Conservation (phyloP, 768 basidiomycete species). For the Rhodosporidiobolus odoratus region DNA sequence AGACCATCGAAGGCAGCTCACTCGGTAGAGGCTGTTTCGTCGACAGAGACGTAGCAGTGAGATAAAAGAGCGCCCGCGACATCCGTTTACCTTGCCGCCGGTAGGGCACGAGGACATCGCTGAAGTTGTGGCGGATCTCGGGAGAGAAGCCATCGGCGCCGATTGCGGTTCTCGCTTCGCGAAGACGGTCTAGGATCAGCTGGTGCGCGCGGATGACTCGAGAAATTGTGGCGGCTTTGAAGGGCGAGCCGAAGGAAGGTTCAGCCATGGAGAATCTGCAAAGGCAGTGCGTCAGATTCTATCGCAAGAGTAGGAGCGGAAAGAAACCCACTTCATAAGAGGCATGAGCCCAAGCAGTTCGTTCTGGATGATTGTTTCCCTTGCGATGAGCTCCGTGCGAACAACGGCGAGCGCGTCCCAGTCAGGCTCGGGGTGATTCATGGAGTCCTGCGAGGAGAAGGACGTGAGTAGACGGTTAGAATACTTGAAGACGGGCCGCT, state of each 20-base stretch:
- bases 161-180: neutral
- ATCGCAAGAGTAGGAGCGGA: neutral
- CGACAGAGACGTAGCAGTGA: constrained; percentile 39
- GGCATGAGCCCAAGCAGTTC: constrained; percentile 41
- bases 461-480: neutral
- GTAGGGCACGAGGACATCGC: constrained; percentile 37
- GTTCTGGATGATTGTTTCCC: constrained; percentile 42
- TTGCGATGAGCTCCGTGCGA: constrained; percentile 39
- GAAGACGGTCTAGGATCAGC: constrained; percentile 22
- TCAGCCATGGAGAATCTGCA: constrained; percentile 43
- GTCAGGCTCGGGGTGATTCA: constrained; percentile 18
- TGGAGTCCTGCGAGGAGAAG: constrained; percentile 23
- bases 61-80: constrained; percentile 33
- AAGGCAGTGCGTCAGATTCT: neutral
- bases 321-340: constrained; percentile 36
- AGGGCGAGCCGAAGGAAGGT: constrained; percentile 37
- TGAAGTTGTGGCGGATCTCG: constrained; percentile 38
- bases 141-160: constrained; percentile 27
- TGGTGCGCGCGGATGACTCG: constrained; percentile 41
- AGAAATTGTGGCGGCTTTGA: constrained; percentile 31
- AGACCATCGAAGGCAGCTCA: constrained; percentile 32
- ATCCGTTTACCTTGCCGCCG: constrained; percentile 35
- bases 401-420: constrained; percentile 31
- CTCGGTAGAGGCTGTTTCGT: constrained; percentile 41
- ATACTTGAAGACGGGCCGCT: neutral